These are phyloP conservation scores for Lojkania enalia DNA, from an alignment of 2,329 filamentous ascomycete species.

Conservation along the genomic window DNA sequence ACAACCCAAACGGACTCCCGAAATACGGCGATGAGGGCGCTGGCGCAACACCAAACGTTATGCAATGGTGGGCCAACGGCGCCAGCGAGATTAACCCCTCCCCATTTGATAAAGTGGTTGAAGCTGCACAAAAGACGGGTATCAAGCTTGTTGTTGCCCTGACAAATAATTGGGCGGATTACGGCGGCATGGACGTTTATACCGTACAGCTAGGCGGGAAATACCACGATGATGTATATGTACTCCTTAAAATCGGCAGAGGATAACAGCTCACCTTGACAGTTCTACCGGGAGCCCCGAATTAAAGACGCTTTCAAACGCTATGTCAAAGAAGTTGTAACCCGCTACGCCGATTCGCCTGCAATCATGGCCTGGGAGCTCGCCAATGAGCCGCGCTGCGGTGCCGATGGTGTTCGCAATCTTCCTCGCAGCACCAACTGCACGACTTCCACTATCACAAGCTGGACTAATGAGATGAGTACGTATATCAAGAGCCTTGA, in stretches of 20 bases:
- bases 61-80: constrained; percentile 53
- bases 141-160: constrained; percentile 59
- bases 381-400: constrained; percentile 51
- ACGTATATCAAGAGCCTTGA: constrained; percentile 59
- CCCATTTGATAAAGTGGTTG: constrained; percentile 57
- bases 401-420: constrained; percentile 30
- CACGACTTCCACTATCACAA: constrained; percentile 48
- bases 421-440: constrained; percentile 34
- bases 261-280: background rate
- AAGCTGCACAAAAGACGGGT: constrained; percentile 53
- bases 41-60: constrained; percentile 50
- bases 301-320: constrained; percentile 57
- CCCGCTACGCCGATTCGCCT: constrained; percentile 52
- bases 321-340: constrained; percentile 56
- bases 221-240: constrained; percentile 55
- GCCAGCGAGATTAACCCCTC: constrained; percentile 50
- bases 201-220: constrained; percentile 58
- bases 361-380: constrained; percentile 61
- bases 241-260: background rate
- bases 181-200: constrained; percentile 63
- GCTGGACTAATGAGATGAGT: constrained; percentile 60
- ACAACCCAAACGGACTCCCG: constrained; percentile 50
- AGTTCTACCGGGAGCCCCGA: constrained; percentile 48
- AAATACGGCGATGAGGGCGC: constrained; percentile 57
- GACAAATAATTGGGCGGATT: constrained; percentile 64